phyloP scores from a whole-genome alignment of 1,284 basidiomycete genomes.

The Ustilago hordei region DNA sequence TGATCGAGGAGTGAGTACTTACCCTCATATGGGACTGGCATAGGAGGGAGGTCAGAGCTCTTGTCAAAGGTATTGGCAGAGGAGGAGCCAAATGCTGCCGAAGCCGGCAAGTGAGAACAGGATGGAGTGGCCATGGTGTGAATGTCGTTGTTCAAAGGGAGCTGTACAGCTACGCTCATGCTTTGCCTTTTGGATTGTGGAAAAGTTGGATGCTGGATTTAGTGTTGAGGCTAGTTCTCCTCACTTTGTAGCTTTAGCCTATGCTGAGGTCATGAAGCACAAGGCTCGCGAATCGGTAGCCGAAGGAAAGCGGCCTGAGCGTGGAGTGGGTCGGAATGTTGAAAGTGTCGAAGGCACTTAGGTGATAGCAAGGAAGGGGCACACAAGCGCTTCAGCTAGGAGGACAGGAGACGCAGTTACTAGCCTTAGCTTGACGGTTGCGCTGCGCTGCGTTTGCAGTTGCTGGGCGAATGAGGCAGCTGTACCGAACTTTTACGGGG shows the following conservation, averaged over 20 bases:
- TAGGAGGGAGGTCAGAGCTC: conserved; percentile 56
- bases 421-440: background rate
- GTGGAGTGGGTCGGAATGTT: background rate
- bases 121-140: conserved; percentile 32
- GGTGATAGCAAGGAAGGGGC: background rate
- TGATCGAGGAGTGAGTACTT: conserved; percentile 3
- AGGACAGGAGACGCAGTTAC: background rate
- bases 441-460: background rate
- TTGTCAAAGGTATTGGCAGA: conserved; percentile 23
- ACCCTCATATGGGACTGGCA: conserved; percentile 65
- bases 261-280: background rate
- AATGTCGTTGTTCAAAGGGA: conserved; percentile 26
- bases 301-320: background rate
- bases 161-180: conserved; percentile 52
- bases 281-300: background rate
- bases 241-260: background rate
- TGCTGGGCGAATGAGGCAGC: background rate
- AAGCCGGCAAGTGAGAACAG: conserved; percentile 16
- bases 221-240: background rate
- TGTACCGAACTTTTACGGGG: background rate
- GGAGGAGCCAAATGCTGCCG: conserved; percentile 12
- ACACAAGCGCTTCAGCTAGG: background rate
- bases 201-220: background rate
- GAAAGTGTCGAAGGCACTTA: background rate
- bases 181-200: conserved; percentile 10